A percentile compares a stretch with the other conserved stretches of the same genome.
phyloP scores from a whole-genome alignment of 306 rosid genomes.

The Cyamopsis tetragonoloba region DNA sequence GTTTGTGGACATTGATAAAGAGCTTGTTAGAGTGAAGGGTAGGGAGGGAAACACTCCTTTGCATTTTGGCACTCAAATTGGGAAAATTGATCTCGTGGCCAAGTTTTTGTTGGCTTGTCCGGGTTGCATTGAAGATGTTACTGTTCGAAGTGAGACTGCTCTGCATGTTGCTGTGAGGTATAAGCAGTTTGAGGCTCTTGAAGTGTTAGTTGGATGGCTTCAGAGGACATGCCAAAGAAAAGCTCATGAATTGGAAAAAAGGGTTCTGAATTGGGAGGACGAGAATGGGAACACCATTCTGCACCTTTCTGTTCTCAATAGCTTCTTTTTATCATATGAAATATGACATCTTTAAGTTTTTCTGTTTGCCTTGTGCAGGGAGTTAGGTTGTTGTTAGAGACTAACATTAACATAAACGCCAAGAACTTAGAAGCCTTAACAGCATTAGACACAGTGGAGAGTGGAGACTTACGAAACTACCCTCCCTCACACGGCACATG shows the following conservation, averaged over 20 bases:
- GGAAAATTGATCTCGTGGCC: slow-evolving; percentile 14
- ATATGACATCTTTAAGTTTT: too few relatives aligned
- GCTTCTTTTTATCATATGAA: too few relatives aligned
- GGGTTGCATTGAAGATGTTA: slow-evolving; percentile 28
- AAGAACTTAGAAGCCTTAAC: slow-evolving; percentile 23
- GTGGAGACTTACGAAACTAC: background rate
- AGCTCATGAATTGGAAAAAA: background rate
- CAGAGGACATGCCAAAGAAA: background rate
- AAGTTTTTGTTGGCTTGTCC: slow-evolving; percentile 35
- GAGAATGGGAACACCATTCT: slow-evolving; percentile 32
- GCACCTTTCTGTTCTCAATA: slow-evolving; percentile 29
- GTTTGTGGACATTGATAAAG: slow-evolving; percentile 4
- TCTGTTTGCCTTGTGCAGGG: slow-evolving; percentile 29
- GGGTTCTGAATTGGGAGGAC: slow-evolving; percentile 25
- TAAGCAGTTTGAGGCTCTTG: slow-evolving; percentile 18
- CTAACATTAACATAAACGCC: slow-evolving; percentile 13
- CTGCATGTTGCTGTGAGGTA: slow-evolving; percentile 36
- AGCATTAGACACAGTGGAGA: slow-evolving; percentile 25
- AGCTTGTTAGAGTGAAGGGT: slow-evolving; percentile 38
- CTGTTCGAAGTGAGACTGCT: slow-evolving; percentile 33
- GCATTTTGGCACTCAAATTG: slow-evolving; percentile 29
- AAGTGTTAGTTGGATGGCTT: slow-evolving; percentile 33
- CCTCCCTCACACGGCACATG: background rate
- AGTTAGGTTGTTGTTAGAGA: slow-evolving; percentile 22
- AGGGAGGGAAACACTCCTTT: slow-evolving; percentile 37